Evolutionary conservation across 2,329 filamentous ascomycete genomes (phyloP), one percentile per base, ranked within the genome.

Genomic region (Celoporthe dispersa): DNA sequence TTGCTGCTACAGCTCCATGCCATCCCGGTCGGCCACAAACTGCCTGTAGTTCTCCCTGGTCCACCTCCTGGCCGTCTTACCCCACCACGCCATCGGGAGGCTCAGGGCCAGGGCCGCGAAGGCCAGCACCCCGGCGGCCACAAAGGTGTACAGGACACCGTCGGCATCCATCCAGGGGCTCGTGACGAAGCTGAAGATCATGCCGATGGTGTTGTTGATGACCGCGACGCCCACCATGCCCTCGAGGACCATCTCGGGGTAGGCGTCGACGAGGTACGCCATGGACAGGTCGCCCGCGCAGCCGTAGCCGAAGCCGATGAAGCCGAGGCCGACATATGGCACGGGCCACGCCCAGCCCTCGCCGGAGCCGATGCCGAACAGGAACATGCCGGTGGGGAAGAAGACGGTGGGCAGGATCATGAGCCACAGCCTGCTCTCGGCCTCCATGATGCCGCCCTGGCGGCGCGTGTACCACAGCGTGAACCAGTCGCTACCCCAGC

Each of bases 31-130:
- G 68, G 80, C 80, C 39, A 87, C 75, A 72, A 85, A 86, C 35
- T 80, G 79, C 64, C 80, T 74, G 70, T 87, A 87, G 67, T 82
- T 77, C 28, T 75, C 75, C 64, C 81, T 77, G 4, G 86, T 88
- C 83, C 82, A 83, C 28, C 81, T 78, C 19, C 86, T 79, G 63
- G 80, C 82, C 2, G 74, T 75, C 78, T 87, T 88, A 1, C 86
- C 86, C 78, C 80, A 88, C 19, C 83, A 76, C 62, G 86, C 85
- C 86, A 88, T 88, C 1, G 85, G 85, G 51, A 85, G 73, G 1
- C 85, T 87, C 7, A 81, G 78, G 77, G 84, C 80, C 63, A 88
- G 80, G 61, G 86, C 83, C 25, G 82, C 79, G 68, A 87, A 85
- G 70, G 84, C 82, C 53, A 88, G 73, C 3, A 84, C 81, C 0